Base-by-base conservation (phyloP, 176 grass and related monocot genomes). In the Phoenix dactylifera region DNA sequence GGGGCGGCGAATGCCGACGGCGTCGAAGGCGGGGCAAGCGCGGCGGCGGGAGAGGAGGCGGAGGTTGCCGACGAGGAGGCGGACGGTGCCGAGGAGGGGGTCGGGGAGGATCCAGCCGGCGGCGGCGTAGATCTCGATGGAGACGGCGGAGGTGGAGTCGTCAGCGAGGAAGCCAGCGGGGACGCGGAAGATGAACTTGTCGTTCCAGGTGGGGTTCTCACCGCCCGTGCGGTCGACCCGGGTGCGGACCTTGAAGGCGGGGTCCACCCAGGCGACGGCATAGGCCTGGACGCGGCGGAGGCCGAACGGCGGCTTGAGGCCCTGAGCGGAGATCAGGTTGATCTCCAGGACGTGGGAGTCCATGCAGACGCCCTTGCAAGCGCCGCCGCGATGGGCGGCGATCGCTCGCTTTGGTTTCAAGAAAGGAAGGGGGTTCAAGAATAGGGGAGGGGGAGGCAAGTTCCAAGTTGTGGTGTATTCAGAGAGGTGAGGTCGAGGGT, bases 141-240 rank as follows among this genome's bases (percentile, higher is more conserved):
- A 69, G 32, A 91, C 72, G 57, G 78, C 75, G 28, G 84, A 83
- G 63, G 75, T 39, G 4, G 87, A 91, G 24, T 97, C 92, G 6
- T 74, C 55, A 55, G 77, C 75, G 69, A 97, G 84, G 72, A 72
- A 83, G 50, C 67, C 57, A 18, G 72, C 57, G 49, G 57, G 87
- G 0, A 97, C 75, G 55, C 72, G 73, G 73, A 97, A 97, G 32
- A 97, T 65, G 72, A 97, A 76, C 62, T 84, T 73, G 65, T 89
- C 92, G 72, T 97, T 85, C 92, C 92, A 97, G 17, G 74, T 82
- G 10, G 92, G 92, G 16, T 97, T 86, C 52, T 71, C 75, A 6
- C 83, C 87, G 24, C 92, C 84, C 20, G 65, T 15, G 25, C 69
- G 83, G 62, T 97, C 87, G 62, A 80, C 22, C 25, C 30, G 72